Percentiles rank a stretch among this genome's conserved stretches.
phyloP scores from a whole-genome alignment of 202 grass and related monocot genomes.

The Alloteropsis angusta region DNA sequence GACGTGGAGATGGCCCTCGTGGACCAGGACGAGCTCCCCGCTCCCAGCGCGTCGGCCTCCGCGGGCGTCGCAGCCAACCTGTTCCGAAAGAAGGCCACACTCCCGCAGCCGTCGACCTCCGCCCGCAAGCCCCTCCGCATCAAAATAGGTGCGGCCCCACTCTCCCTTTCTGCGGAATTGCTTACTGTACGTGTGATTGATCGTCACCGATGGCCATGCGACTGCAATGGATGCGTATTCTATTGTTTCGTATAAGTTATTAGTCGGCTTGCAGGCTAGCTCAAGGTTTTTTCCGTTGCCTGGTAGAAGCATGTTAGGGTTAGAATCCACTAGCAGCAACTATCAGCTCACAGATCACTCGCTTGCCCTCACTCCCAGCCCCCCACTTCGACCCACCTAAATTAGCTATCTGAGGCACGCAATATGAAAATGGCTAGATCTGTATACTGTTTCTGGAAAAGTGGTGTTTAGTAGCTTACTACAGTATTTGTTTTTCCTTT shows the following conservation, averaged over 20 bases:
- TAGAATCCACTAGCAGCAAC: slow-evolving; percentile 17
- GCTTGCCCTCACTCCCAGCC: not conserved
- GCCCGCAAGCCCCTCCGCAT: slow-evolving; percentile 85
- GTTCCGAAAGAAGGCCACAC: slow-evolving; percentile 87
- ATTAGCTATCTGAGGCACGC: not conserved
- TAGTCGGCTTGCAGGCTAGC: not conserved
- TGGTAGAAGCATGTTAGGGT: not conserved
- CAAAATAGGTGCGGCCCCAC: slow-evolving; percentile 49
- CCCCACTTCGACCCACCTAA: not conserved
- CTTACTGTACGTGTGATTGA: not conserved
- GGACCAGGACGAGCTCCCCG: slow-evolving; percentile 57
- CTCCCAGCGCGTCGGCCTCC: slow-evolving; percentile 11
- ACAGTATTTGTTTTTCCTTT: not conserved
- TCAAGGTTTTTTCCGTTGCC: not conserved
- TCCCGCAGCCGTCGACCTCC: slow-evolving; percentile 56
- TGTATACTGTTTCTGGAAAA: not conserved
- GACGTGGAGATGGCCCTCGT: slow-evolving; percentile 56
- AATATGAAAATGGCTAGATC: slow-evolving; percentile 26
- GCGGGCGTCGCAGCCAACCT: slow-evolving; percentile 70
- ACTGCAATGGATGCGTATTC: not conserved
- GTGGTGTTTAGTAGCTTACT: not conserved
- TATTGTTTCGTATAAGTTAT: not conserved
- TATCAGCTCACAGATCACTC: not conserved
- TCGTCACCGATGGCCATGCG: not conserved
- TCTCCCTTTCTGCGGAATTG: not conserved